Base-by-base conservation (phyloP, 306 rosid species). In the Potentilla sterilis region DNA sequence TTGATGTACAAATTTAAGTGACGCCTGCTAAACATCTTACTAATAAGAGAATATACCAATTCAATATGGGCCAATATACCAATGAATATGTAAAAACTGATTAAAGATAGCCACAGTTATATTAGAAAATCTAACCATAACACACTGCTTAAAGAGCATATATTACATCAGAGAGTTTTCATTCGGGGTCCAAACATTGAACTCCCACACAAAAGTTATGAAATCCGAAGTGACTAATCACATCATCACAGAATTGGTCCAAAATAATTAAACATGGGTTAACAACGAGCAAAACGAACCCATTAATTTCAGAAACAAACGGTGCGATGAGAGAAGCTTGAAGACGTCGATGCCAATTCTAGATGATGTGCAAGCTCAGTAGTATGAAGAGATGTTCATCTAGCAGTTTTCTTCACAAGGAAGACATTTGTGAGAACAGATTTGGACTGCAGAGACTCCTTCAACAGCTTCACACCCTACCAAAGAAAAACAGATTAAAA, bases 381-480 rank as follows among this genome's bases (percentile, higher is more conserved):
- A 37, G 69, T n/a, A 19, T 52, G 24, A 52, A 52, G 59, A 52
- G 59, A 52, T 15, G 59, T n/a, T 52, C 24, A n/a, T 21, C 5
- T 2, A 8, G 47, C 21, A n/a, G 24, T 8, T 13, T 43, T 44
- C 32, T 28, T 70, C 73, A 7, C n/a, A 4, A 77, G 73, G 48
- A 79, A 72, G 11, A 79, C 68, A 66, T 79, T 32, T 1, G 78
- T 72, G 10, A 65, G 78, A 64, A 67, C 63, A 0, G 51, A 42
- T 1, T 54, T 73, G 1, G 51, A 79, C 19, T 44, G 52, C 35
- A 73, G 12, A 14, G 70, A 73, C 6, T 67, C 75, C 63, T 57
- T 35, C 52, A 73, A 11, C 43, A 79, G 37, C 44, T 64, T 73
- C 62, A 79, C 14, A 34, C 74, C 75, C 83, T 79, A 10, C 9